Evolutionary conservation across 1,284 basidiomycete species (phyloP), one percentile per base, ranked within the genome.

Genomic region (Cystobasidium pallidum): DNA sequence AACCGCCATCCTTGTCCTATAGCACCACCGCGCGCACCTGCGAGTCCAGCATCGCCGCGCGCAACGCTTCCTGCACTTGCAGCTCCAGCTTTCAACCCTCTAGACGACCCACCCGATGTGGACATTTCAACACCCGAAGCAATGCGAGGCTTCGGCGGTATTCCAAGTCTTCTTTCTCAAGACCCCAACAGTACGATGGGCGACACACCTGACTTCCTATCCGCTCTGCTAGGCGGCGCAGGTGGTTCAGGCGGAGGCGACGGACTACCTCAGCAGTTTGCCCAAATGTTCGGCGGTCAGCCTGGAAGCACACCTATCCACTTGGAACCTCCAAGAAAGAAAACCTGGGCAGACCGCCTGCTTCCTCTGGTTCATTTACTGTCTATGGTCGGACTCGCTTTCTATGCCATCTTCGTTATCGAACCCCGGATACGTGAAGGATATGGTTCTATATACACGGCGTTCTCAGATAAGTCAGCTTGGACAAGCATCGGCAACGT

Each of bases 61-160:
- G 64, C 15, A 34, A 66, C 62, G 21, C 49, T 45, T 41, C 61
- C 49, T 43, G 63, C 49, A 64, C 61, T 66, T 26, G 73, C 74
- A 0, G 64, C 70, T 63, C 72, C 64, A 54, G 66, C 75, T 32
- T 54, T 74, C 71, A 73, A 75, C 66, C 66, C 67, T 28, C 45
- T 73, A 51, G 77, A 77, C 41, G 78, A 78, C 57, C 78, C 78
- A 26, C 76, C 73, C 21, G 78, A 78, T 54, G 58, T 78, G 24
- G 78, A 78, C 63, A 72, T 78, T 11, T 76, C 74, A 2, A 21
- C 73, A 13, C 51, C 65, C 8, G 6, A 17, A 55, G 49, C 28
- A 49, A 70, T 36, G 66, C 55, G 59, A 45, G 73, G 57, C 0
- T 49, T 73, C 32, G 49, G 45, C 3, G 64, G 51, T 39, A 52